These are phyloP conservation scores for Colletotrichum zoysiae DNA, from an alignment of 2,329 filamentous ascomycete species.

Conservation along the genomic window DNA sequence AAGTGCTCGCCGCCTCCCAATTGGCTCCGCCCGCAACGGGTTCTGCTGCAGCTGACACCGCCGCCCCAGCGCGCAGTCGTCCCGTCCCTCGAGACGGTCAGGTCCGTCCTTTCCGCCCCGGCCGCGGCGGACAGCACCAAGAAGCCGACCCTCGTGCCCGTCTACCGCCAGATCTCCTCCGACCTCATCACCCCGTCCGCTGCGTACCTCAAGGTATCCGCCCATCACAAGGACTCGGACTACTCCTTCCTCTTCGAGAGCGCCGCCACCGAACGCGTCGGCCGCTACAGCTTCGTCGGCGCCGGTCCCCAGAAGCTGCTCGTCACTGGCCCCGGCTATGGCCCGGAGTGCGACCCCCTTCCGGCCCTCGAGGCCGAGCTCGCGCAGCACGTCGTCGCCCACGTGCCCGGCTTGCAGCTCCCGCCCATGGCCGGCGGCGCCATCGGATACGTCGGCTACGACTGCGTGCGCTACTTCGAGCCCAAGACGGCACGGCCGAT, in stretches of 20 bases:
- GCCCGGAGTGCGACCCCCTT: conserved; percentile 85
- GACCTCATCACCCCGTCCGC: conserved; percentile 95
- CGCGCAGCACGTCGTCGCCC: conserved; percentile 80
- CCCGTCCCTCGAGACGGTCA: conserved; percentile 62
- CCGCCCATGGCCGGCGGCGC: conserved; percentile 92
- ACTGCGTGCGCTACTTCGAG: conserved; percentile 98
- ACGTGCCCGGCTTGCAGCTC: conserved; percentile 84
- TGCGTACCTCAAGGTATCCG: conserved; percentile 91
- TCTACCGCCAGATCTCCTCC: conserved; percentile 88
- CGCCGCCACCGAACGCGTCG: conserved; percentile 92
- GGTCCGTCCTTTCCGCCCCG: conserved; percentile 53
- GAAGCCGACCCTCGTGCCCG: conserved; percentile 79
- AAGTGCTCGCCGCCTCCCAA: conserved; percentile 17
- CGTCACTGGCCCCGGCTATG: conserved; percentile 89
- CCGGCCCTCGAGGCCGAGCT: conserved; percentile 86
- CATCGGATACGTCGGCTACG: conserved; percentile 96
- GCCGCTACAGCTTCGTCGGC: conserved; percentile 95
- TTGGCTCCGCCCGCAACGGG: conserved; percentile 15
- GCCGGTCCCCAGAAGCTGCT: conserved; percentile 84
- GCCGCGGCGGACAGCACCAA: conserved; percentile 46
- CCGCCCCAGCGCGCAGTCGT: conserved; percentile 54
- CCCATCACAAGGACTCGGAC: conserved; percentile 76
- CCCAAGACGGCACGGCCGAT: conserved; percentile 92
- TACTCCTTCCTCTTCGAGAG: conserved; percentile 97
- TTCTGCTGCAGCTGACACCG: background rate